These are phyloP conservation scores for Vanderwaltozyma yarrowii DNA, from an alignment of 805 yeast species.

Conservation along the genomic window DNA sequence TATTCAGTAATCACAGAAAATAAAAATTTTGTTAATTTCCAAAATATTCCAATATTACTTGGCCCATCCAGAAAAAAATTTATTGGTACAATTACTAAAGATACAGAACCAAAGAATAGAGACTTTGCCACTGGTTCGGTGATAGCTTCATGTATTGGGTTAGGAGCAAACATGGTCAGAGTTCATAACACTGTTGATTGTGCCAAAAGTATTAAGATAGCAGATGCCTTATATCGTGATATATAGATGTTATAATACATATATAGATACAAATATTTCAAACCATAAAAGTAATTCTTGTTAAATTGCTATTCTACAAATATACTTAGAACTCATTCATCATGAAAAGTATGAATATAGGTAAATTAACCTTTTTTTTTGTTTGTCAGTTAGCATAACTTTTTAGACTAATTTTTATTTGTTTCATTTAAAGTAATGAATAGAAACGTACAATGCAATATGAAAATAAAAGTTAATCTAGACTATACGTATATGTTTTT, in stretches of 20 bases:
- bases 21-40: constrained; percentile 20
- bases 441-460: too few species aligned
- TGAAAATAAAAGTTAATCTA: too few species aligned
- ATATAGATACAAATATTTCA: too few species aligned
- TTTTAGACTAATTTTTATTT: too few species aligned
- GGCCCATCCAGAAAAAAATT: constrained; percentile 90
- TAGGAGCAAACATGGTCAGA: constrained; percentile 69
- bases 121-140: constrained; percentile 69
- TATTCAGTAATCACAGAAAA: constrained; percentile 29
- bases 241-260: too few species aligned
- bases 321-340: too few species aligned
- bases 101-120: constrained; percentile 47
- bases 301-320: not conserved
- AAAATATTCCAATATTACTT: constrained; percentile 51
- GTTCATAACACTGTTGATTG: constrained; percentile 74
- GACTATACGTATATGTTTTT: too few species aligned
- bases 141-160: constrained; percentile 61
- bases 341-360: too few species aligned
- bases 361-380: too few species aligned
- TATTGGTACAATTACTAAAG: constrained; percentile 63
- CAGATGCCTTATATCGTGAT: constrained; percentile 46
- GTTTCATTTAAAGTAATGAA: too few species aligned
- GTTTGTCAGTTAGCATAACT: too few species aligned
- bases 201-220: constrained; percentile 43
- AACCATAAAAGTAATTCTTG: too few species aligned